Base-by-base conservation (phyloP, 495 filamentous ascomycete genomes). In the Aspergillus ellipticus region DNA sequence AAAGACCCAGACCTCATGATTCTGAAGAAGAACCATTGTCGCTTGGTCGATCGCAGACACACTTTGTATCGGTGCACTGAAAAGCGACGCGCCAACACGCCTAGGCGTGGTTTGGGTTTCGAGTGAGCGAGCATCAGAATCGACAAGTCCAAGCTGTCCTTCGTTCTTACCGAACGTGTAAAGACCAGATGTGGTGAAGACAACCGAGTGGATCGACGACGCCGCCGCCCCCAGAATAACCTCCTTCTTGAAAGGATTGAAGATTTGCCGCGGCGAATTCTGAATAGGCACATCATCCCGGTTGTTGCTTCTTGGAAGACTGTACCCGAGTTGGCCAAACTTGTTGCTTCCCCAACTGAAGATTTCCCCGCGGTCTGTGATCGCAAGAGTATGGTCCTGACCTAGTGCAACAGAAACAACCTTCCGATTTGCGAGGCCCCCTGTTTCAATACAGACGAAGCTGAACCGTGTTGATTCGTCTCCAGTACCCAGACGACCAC, bases 121-220 rank as follows among this genome's bases (percentile, higher is more conserved):
- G 15, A 96, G 83, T 0, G 92, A 96, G 17, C 90, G 85, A 37
- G 95, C 91, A 70, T 97, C 93, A 11, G 94, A 92, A 66, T 96
- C 95, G 64, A 97, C 88, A 42, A 98, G 76, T 4, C 94, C 95
- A 45, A 98, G 81, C 61, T 98, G 94, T 20, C 94, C 94, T 59
- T 95, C 84, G 60, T 97, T 98, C 69, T 94, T 96, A 17, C 94
- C 94, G 77, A 95, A 98, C 4, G 90, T 96, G 66, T 88, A 98
- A 5, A 98, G 74, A 20, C 91, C 90, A 2, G 84, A 80, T 2
- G 78, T 75, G 4, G 89, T 97, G 62, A 94, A 88, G 4, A 89
- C 90, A 8, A 94, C 92, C 0, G 91, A 96, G 67, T 98, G 94
- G 16, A 95, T 85, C 0, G 90, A 79, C 7, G 92, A 97, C n/a